Conservation (phyloP, 768 basidiomycete species). For the Suillus tomentosus region DNA sequence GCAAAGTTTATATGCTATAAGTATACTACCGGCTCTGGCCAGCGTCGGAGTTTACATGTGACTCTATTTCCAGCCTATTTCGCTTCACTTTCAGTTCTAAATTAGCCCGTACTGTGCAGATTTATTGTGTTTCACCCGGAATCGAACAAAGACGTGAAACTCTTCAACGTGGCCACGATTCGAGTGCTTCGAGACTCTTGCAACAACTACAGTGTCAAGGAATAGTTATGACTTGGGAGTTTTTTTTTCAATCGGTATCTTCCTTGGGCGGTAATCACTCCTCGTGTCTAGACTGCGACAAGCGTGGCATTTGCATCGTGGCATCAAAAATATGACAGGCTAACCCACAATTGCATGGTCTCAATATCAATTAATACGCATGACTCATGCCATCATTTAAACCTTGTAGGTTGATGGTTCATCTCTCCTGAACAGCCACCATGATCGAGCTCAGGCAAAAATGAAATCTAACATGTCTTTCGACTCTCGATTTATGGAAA, state of each 20-base stretch:
- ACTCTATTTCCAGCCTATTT: background rate
- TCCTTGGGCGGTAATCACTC: constrained; percentile 9
- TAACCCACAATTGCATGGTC: background rate
- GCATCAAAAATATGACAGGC: background rate
- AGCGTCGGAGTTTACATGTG: constrained; percentile 10
- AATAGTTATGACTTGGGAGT: background rate
- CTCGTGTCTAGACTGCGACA: constrained; percentile 4
- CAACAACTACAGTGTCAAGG: background rate
- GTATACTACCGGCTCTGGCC: background rate
- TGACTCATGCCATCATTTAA: background rate
- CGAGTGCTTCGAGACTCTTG: background rate
- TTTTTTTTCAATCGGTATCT: background rate
- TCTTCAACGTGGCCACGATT: background rate
- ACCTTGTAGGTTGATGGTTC: background rate
- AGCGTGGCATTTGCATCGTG: background rate
- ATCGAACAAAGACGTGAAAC: background rate
- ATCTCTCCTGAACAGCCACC: background rate
- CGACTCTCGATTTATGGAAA: background rate
- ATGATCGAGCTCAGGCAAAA: background rate
- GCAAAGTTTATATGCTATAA: constrained; percentile 1
- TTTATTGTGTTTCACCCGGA: background rate
- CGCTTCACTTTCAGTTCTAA: background rate
- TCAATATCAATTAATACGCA: background rate
- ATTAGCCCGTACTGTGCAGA: background rate
- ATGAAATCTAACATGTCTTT: background rate